phyloP scores from a whole-genome alignment of 78 protist genomes.

The Dictyostelium brefeldianum region DNA sequence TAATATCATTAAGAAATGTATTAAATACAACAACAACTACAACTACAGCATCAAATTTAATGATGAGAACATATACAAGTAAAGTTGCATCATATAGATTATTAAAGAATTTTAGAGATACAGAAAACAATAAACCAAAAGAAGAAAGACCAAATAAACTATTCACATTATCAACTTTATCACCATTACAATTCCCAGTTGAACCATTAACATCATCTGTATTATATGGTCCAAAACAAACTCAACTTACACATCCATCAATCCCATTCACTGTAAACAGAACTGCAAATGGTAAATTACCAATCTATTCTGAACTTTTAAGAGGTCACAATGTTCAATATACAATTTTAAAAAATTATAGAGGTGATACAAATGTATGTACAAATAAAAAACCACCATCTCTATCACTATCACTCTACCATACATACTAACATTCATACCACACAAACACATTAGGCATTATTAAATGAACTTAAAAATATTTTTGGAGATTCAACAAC shows the following conservation, averaged over 20 bases:
- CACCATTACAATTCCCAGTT: constrained; percentile 62
- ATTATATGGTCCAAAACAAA: neutral
- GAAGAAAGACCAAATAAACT: neutral
- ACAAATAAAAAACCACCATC: neutral
- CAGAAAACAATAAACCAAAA: neutral
- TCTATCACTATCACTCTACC: neutral
- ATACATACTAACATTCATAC: neutral
- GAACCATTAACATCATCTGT: neutral
- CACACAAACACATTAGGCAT: neutral
- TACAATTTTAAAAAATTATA: constrained; percentile 29
- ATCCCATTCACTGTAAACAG: constrained; percentile 59
- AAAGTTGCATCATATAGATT: neutral
- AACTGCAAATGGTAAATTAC: constrained; percentile 45
- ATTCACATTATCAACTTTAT: neutral
- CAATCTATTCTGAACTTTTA: constrained; percentile 34
- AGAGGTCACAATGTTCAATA: constrained; percentile 9
- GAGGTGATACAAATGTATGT: constrained; percentile 53
- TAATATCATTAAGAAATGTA: neutral
- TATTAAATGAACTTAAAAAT: neutral
- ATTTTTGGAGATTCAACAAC: constrained; percentile 6
- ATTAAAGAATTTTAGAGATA: neutral
- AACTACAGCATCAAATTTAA: neutral
- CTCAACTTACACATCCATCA: neutral
- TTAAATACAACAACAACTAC: neutral
- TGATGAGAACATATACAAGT: neutral